A percentile compares a stretch with the other conserved stretches of the same genome.
These are phyloP conservation scores for Tetrapisispora namnaoensis DNA, from an alignment of 805 yeast species.

Conservation along the genomic window DNA sequence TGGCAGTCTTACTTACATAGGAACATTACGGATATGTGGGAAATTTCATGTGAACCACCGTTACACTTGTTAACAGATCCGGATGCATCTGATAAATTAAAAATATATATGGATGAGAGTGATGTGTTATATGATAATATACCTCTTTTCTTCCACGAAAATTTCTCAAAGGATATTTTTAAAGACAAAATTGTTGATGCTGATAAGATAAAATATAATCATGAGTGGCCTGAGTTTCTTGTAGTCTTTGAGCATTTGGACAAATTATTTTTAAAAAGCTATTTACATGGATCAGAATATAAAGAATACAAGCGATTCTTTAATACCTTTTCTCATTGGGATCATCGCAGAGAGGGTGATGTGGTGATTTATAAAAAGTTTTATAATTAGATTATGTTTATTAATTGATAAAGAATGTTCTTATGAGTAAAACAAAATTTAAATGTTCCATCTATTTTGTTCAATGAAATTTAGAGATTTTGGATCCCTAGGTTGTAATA, in stretches of 20 bases:
- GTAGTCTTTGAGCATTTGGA: conserved; percentile 62
- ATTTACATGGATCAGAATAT: conserved; percentile 37
- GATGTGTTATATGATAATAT: conserved; percentile 73
- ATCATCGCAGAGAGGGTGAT: conserved; percentile 68
- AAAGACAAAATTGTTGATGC: conserved; percentile 14
- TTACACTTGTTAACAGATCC: conserved; percentile 29
- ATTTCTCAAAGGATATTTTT: conserved; percentile 37
- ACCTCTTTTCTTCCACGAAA: conserved; percentile 38
- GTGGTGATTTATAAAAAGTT: conserved; percentile 44
- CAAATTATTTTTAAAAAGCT: conserved; percentile 31
- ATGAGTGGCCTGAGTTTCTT: conserved; percentile 64
- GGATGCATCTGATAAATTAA: conserved; percentile 28
- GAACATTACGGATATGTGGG: conserved; percentile 50
- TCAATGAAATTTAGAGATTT: background rate
- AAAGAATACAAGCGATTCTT: conserved; percentile 46
- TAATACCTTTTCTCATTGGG: conserved; percentile 83
- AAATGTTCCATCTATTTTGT: background rate
- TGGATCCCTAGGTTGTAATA: too few relatives aligned
- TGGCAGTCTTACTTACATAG: conserved; percentile 80
- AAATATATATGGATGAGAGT: conserved; percentile 70
- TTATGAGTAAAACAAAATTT: background rate
- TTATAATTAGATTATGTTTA: background rate
- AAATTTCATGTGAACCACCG: conserved; percentile 90
- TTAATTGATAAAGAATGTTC: background rate
- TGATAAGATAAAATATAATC: conserved; percentile 18